Evolutionary conservation across 2,329 filamentous ascomycete genomes (phyloP).

Genomic region (Cyclaneusma minus): DNA sequence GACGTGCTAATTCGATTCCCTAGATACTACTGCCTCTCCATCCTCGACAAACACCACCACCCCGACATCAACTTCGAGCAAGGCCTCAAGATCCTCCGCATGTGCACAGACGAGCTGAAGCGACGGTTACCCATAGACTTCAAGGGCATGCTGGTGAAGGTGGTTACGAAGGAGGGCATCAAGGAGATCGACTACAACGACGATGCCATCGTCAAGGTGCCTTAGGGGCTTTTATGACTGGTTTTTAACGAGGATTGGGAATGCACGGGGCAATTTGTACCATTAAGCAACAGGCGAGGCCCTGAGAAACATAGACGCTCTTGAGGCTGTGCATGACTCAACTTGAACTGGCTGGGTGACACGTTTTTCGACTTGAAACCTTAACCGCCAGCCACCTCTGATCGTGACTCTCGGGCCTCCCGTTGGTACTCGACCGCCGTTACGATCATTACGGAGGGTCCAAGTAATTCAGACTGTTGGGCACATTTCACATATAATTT

Average conservation of each 20-base stretch:
- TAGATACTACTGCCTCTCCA: slow-evolving; percentile 94
- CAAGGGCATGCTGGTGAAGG: slow-evolving; percentile 92
- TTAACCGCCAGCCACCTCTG: no score
- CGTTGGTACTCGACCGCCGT: no score
- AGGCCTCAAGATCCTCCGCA: slow-evolving; percentile 79
- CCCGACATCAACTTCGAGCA: slow-evolving; percentile 81
- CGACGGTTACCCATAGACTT: slow-evolving; percentile 95
- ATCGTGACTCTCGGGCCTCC: no score
- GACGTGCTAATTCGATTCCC: slow-evolving; percentile 1
- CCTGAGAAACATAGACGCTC: no score
- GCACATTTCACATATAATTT: no score
- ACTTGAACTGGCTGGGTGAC: background rate
- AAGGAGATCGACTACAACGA: slow-evolving; percentile 75
- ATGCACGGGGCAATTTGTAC: no score
- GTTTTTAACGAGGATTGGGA: no score
- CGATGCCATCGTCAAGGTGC: slow-evolving; percentile 18
- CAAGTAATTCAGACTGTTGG: no score
- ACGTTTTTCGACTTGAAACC: no score
- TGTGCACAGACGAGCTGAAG: slow-evolving; percentile 97
- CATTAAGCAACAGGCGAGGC: no score
- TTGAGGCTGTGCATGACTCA: background rate
- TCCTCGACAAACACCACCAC: slow-evolving; percentile 96
- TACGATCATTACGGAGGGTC: no score
- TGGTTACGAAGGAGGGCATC: slow-evolving; percentile 87
- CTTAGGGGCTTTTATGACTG: no score